A percentile compares a stretch with the other conserved stretches of the same genome.
These are phyloP conservation scores for Akanthomyces dipterigenus DNA, from an alignment of 2,329 filamentous ascomycete genomes.

Conservation along the genomic window DNA sequence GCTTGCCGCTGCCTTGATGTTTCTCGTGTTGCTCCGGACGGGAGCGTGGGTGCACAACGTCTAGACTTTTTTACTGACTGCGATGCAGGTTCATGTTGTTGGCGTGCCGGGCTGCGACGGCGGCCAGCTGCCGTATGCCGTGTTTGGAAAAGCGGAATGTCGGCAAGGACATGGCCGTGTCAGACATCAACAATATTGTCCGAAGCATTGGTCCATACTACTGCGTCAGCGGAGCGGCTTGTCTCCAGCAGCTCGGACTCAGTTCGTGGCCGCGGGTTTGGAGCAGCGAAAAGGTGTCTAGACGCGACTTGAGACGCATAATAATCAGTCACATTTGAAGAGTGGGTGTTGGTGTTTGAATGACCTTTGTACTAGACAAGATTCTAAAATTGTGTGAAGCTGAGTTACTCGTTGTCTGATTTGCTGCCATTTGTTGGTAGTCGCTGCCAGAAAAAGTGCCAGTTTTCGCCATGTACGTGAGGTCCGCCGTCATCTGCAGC, in stretches of 20 bases:
- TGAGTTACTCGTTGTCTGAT: too few relatives aligned
- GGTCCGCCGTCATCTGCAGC: too few relatives aligned
- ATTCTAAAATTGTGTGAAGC: too few relatives aligned
- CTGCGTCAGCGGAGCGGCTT: not conserved
- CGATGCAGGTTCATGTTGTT: not conserved
- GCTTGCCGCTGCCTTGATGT: not conserved
- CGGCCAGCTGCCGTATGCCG: not conserved
- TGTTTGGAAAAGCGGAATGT: not conserved
- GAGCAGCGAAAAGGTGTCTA: not conserved
- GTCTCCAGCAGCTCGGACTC: not conserved
- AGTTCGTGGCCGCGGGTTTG: not conserved
- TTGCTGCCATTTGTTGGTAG: too few relatives aligned
- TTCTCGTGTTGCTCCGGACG: too few relatives aligned
- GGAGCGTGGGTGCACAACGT: not conserved
- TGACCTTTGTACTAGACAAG: too few relatives aligned
- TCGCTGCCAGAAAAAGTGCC: too few relatives aligned
- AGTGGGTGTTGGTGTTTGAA: too few relatives aligned
- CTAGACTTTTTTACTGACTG: not conserved
- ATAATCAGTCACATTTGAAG: not conserved
- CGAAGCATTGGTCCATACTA: not conserved
- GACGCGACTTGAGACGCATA: not conserved
- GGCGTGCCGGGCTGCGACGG: not conserved
- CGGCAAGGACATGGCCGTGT: not conserved
- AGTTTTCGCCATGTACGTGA: too few relatives aligned
- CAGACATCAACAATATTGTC: not conserved